A percentile compares a stretch with the other conserved stretches of the same genome.
phyloP scores from a whole-genome alignment of 768 basidiomycete species.

The Leccinum boreale region DNA sequence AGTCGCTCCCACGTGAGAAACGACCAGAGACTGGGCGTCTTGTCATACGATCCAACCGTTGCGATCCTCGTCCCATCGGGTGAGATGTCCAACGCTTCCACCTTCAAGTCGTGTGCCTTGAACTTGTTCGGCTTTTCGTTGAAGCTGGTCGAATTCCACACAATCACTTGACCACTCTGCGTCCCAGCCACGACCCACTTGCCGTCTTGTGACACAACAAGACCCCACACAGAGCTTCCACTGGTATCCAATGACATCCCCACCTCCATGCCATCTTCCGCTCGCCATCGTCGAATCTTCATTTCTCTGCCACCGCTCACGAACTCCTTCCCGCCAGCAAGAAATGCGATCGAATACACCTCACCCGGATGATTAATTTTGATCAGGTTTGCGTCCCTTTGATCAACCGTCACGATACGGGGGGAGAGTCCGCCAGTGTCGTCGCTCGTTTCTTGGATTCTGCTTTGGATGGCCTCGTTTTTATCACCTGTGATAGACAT shows the following conservation, averaged over 20 bases:
- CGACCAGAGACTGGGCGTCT: neutral
- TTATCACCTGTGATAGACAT: neutral
- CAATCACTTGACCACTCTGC: neutral
- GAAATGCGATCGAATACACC: neutral
- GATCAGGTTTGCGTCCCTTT: too few species aligned
- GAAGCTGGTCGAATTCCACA: neutral
- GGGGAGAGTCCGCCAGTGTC: neutral
- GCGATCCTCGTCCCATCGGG: neutral
- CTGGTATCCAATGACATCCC: neutral
- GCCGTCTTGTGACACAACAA: too few species aligned
- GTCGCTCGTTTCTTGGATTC: neutral
- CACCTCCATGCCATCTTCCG: neutral
- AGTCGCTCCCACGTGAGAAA: neutral
- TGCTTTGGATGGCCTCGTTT: neutral
- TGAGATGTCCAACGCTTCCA: too few species aligned
- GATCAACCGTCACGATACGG: too few species aligned
- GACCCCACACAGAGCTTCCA: neutral
- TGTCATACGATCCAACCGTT: neutral
- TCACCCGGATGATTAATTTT: too few species aligned
- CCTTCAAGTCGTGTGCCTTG: too few species aligned
- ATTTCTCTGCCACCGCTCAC: neutral
- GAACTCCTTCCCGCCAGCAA: neutral
- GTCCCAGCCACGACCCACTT: too few species aligned
- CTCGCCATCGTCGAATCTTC: neutral
- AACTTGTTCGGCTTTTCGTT: neutral